Evolutionary conservation across 371 early-diverging fungal species (phyloP), one percentile per base, ranked within the genome.

Genomic region (Batrachochytrium dendrobatidis): DNA sequence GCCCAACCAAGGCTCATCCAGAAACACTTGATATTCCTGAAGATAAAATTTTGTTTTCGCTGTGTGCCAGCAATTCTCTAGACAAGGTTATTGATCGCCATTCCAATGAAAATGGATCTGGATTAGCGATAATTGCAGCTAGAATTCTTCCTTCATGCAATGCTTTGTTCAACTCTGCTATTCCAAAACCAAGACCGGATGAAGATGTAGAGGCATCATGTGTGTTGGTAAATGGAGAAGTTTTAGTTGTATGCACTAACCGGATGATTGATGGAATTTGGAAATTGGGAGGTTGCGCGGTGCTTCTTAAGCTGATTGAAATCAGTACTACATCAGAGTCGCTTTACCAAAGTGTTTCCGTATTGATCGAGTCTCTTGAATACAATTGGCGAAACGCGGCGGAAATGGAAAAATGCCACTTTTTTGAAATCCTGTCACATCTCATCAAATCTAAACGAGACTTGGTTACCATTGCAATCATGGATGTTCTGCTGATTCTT

Each of bases 331-430:
- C 84, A 0, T 60, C 82, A 1, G 77, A 69, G 17, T 66, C 76
- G 12, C 59, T 88, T n/a, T 75, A 75, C 46, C 83, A 83, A 62
- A 73, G 84, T 0, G 72, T 81, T 5, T 66, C 76, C 17, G 68
- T 86, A 34, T 57, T 87, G 5, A 82, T 83, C 43, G 81, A 85
- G 48, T 66, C 77, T 18, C 79, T 89, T 50, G 73, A 80, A 12
- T 82, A 80, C 61, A 83, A 80, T 30, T 86, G 86, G 86, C 60
- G 87, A 20, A 83, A 86, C 59, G 78, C 82, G 0, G 86, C 84
- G 58, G 87, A 87, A 50, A 87, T 87, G 86, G 86, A 86, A 55
- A 71, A 82, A 22, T 73, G 74, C 26, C 82, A 84, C 65, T 84
- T 86, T 1, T 89, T 87, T 52, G 87, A 87, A 59, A 80, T 86